Percentiles rank a stretch among this genome's conserved stretches.
phyloP scores from a whole-genome alignment of 1,284 basidiomycete genomes.

The Phellopilus nigrolimitatus region DNA sequence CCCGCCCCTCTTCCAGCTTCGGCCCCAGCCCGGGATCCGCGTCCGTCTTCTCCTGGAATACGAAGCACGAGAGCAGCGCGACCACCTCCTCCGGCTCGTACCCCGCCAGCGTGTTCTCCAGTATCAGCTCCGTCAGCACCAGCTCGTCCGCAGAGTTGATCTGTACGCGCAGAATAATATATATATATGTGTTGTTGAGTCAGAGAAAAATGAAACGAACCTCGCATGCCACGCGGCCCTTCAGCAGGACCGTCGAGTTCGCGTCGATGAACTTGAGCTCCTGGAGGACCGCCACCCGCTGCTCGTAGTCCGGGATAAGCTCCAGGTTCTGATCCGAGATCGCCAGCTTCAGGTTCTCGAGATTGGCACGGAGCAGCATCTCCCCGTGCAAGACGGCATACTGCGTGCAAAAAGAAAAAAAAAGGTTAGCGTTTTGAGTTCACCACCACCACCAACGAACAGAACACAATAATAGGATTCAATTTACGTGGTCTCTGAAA shows the following conservation, averaged over 20 bases:
- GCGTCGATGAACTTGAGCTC: constrained; percentile 91
- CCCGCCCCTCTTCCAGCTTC: constrained; percentile 75
- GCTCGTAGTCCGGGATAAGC: constrained; percentile 95
- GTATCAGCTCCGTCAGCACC: constrained; percentile 92
- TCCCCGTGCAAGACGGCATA: constrained; percentile 73
- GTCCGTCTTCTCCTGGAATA: constrained; percentile 97
- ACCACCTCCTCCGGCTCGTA: constrained; percentile 96
- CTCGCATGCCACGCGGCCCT: constrained; percentile 98
- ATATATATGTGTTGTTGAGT: constrained; percentile 7
- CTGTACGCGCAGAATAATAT: constrained; percentile 35
- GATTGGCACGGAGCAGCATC: constrained; percentile 68
- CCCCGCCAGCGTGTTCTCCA: constrained; percentile 88
- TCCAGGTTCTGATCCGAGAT: constrained; percentile 97
- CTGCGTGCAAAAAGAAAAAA: constrained; percentile 42
- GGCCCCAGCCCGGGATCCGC: constrained; percentile 76
- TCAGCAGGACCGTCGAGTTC: constrained; percentile 90
- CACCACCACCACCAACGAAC: background rate
- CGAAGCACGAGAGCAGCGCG: constrained; percentile 93
- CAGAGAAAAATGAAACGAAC: constrained; percentile 28
- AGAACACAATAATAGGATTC: background rate
- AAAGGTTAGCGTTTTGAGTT: too few species aligned
- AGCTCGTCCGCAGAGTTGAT: constrained; percentile 98
- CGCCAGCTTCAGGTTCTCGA: constrained; percentile 71
- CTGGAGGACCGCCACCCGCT: constrained; percentile 87
- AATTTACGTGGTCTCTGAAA: constrained; percentile 50